phyloP scores from a whole-genome alignment of 805 yeast genomes.

The Nakazawaea ambrosiae region DNA sequence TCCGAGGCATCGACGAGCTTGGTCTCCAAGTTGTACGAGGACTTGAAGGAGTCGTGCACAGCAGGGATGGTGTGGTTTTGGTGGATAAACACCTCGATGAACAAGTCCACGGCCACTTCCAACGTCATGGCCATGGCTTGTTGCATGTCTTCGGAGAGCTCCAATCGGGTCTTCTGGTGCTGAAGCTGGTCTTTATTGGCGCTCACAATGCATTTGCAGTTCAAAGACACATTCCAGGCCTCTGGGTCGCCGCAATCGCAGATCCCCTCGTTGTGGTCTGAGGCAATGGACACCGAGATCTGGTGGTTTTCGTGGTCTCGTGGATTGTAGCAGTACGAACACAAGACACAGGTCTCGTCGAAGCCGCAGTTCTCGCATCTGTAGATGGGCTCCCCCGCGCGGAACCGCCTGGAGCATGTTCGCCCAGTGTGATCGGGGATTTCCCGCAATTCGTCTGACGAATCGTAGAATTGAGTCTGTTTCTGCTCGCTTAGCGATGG shows the following conservation, averaged over 20 bases:
- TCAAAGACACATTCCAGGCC: slow-evolving; percentile 48
- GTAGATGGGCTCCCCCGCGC: slow-evolving; percentile 58
- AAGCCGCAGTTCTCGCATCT: slow-evolving; percentile 71
- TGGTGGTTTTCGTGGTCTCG: slow-evolving; percentile 64
- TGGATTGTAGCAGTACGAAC: slow-evolving; percentile 65
- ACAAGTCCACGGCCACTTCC: slow-evolving; percentile 30
- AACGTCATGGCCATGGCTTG: slow-evolving; percentile 23
- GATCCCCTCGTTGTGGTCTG: slow-evolving; percentile 44
- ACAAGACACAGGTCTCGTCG: slow-evolving; percentile 73
- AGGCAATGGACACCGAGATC: slow-evolving; percentile 44
- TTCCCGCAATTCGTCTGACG: background rate
- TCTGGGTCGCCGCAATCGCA: slow-evolving; percentile 72
- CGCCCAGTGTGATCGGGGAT: slow-evolving; percentile 44
- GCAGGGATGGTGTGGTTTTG: slow-evolving; percentile 32
- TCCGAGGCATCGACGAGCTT: slow-evolving; percentile 2
- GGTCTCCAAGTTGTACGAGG: slow-evolving; percentile 6
- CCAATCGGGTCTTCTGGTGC: background rate
- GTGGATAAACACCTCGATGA: slow-evolving; percentile 35
- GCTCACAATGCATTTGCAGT: slow-evolving; percentile 36
- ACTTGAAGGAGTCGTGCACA: slow-evolving; percentile 18
- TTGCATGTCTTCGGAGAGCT: slow-evolving; percentile 12
- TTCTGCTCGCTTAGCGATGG: no score
- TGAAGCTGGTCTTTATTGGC: slow-evolving; percentile 8
- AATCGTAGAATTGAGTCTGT: background rate
- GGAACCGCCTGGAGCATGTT: slow-evolving; percentile 62